Evolutionary conservation across 805 yeast species (phyloP).

Genomic region (Suhomyces sp.): DNA sequence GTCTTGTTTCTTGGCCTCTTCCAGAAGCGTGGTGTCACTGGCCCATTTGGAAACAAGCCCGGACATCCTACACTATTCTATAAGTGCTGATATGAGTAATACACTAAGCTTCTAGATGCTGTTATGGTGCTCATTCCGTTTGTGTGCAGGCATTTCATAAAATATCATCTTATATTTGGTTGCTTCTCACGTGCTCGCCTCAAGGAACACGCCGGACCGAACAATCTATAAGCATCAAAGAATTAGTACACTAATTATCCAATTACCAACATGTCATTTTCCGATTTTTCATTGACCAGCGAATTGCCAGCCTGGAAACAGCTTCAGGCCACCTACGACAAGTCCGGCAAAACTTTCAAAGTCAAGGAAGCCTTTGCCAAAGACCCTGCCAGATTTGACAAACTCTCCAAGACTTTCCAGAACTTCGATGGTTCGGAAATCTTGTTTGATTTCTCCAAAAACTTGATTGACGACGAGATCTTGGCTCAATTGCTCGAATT

Average conservation of each 20-base stretch:
- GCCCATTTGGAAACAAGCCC: slow-evolving; percentile 37
- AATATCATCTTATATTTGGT: background rate
- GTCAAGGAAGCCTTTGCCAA: slow-evolving; percentile 74
- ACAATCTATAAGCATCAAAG: no score
- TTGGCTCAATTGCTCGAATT: slow-evolving; percentile 62
- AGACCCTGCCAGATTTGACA: slow-evolving; percentile 73
- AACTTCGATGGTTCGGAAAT: slow-evolving; percentile 88
- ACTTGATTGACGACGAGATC: slow-evolving; percentile 84
- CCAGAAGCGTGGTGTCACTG: slow-evolving; percentile 22
- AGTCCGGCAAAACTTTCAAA: slow-evolving; percentile 65
- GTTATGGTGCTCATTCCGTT: background rate
- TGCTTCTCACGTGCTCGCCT: background rate
- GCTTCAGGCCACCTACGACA: slow-evolving; percentile 67
- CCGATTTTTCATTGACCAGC: slow-evolving; percentile 53
- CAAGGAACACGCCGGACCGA: slow-evolving; percentile 4
- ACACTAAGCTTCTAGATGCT: no score
- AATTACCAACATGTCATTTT: slow-evolving; percentile 7
- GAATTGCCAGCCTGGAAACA: slow-evolving; percentile 84
- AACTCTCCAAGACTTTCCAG: slow-evolving; percentile 71
- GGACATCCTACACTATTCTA: slow-evolving; percentile 11
- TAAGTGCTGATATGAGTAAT: no score
- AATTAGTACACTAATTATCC: no score
- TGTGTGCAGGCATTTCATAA: background rate
- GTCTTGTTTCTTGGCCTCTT: slow-evolving; percentile 25
- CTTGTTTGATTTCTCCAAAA: slow-evolving; percentile 93